Percentiles rank a stretch among this genome's conserved stretches.
Evolutionary conservation across 2,329 filamentous ascomycete genomes (phyloP).

Genomic region (Domatiomyces globalis): DNA sequence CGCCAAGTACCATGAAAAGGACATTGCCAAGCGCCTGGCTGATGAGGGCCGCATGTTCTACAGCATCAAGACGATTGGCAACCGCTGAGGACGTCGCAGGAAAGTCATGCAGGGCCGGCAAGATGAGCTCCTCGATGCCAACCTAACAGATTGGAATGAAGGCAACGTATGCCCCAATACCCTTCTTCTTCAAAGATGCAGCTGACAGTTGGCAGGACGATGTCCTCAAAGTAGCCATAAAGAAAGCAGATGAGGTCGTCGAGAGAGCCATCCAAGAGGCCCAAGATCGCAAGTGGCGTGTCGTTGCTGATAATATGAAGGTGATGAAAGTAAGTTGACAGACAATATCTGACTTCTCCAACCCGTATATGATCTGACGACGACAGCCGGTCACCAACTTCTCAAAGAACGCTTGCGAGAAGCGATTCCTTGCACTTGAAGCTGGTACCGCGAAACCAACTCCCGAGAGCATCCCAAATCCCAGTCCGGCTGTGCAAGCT

Average conservation of each 20-base stretch:
- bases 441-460: slow-evolving; percentile 33
- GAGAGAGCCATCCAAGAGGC: slow-evolving; percentile 27
- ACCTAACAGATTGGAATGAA: slow-evolving; percentile 36
- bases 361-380: not conserved
- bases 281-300: slow-evolving; percentile 31
- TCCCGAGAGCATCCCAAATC: slow-evolving; percentile 23
- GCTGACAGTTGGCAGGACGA: slow-evolving; percentile 28
- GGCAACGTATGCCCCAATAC: slow-evolving; percentile 29
- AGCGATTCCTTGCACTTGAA: slow-evolving; percentile 29
- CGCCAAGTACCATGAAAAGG: slow-evolving; percentile 26
- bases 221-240: slow-evolving; percentile 28
- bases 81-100: slow-evolving; percentile 34
- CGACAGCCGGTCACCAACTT: slow-evolving; percentile 26
- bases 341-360: slow-evolving; percentile 5
- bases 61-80: slow-evolving; percentile 34
- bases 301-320: slow-evolving; percentile 31
- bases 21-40: slow-evolving; percentile 30
- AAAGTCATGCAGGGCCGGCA: slow-evolving; percentile 28
- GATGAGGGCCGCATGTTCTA: slow-evolving; percentile 31
- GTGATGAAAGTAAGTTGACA: slow-evolving; percentile 20
- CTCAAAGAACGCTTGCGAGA: slow-evolving; percentile 32
- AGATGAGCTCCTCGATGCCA: slow-evolving; percentile 33
- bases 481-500: slow-evolving; percentile 12
- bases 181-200: not conserved
- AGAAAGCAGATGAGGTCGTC: slow-evolving; percentile 31